Conservation (phyloP, 306 rosid species). For the Abrus precatorius region DNA sequence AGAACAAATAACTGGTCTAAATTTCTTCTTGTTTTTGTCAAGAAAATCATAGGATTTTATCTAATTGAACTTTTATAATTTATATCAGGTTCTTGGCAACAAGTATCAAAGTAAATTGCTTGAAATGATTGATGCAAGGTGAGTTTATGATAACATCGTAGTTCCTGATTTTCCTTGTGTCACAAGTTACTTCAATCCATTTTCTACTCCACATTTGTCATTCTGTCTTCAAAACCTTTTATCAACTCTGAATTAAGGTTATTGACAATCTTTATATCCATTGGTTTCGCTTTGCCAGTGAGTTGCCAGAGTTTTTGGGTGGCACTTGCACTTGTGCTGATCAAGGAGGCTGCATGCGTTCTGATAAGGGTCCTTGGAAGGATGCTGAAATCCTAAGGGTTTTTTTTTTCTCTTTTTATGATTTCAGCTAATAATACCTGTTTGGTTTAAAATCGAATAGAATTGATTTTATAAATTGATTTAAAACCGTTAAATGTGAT, state of each 20-base stretch:
- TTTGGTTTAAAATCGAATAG: no score
- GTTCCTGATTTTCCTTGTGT: neutral
- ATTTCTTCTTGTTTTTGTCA: slow-evolving; percentile 25
- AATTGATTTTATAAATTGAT: no score
- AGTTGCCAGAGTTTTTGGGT: slow-evolving; percentile 93
- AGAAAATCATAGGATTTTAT: slow-evolving; percentile 22
- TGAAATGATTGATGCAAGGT: slow-evolving; percentile 92
- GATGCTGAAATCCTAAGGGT: slow-evolving; percentile 71
- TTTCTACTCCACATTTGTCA: neutral
- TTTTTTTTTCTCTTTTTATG: slow-evolving; percentile 1
- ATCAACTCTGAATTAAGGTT: neutral
- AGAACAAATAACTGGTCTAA: slow-evolving; percentile 40
- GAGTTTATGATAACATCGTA: slow-evolving; percentile 43
- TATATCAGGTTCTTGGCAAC: slow-evolving; percentile 85
- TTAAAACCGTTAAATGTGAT: no score
- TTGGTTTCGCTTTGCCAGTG: slow-evolving; percentile 61
- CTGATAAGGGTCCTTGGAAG: slow-evolving; percentile 98
- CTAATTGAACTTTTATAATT: slow-evolving; percentile 37
- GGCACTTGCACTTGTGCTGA: slow-evolving; percentile 91
- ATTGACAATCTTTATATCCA: slow-evolving; percentile 17
- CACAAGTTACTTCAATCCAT: neutral
- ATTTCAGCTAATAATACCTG: slow-evolving; percentile 14
- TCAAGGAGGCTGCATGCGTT: slow-evolving; percentile 92
- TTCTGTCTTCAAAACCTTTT: slow-evolving; percentile 9
- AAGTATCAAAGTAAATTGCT: slow-evolving; percentile 93